These are phyloP conservation scores for Spirogloea muscicola DNA, from an alignment of 139 green algal species.

Conservation along the genomic window DNA sequence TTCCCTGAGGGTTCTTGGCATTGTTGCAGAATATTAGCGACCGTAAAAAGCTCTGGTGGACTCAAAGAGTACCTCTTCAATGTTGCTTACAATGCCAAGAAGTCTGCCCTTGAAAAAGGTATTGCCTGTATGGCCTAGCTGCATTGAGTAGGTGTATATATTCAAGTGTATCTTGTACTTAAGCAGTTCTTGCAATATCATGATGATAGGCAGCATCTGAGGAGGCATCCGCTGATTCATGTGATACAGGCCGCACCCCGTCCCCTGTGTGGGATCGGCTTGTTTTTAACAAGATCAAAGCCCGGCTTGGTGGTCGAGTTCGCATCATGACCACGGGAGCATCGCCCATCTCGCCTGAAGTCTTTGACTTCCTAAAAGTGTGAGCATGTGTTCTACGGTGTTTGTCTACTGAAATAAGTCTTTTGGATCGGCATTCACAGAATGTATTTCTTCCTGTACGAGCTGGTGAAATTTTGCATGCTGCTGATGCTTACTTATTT, in stretches of 20 bases:
- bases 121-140: too few relatives aligned
- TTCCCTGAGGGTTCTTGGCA: not conserved
- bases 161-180: too few relatives aligned
- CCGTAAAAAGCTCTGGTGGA: constrained; percentile 26
- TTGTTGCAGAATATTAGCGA: constrained; percentile 46
- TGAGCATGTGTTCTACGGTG: constrained; percentile 60
- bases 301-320: constrained; percentile 52
- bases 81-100: constrained; percentile 48
- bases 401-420: not conserved
- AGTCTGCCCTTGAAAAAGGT: constrained; percentile 32
- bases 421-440: constrained; percentile 3
- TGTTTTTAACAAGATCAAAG: constrained; percentile 90
- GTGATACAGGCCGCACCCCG: constrained; percentile 58
- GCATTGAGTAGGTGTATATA: too few relatives aligned
- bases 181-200: too few relatives aligned
- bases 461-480: not conserved
- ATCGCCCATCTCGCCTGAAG: constrained; percentile 84
- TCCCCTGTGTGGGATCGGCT: constrained; percentile 81
- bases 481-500: not conserved
- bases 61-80: constrained; percentile 46
- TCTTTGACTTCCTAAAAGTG: constrained; percentile 89
- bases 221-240: too few relatives aligned
- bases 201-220: too few relatives aligned
- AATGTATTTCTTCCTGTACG: too few relatives aligned
- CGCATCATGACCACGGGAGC: constrained; percentile 67